Evolutionary conservation across 1,284 basidiomycete species (phyloP).

Genomic region (Heterobasidion parviporum): DNA sequence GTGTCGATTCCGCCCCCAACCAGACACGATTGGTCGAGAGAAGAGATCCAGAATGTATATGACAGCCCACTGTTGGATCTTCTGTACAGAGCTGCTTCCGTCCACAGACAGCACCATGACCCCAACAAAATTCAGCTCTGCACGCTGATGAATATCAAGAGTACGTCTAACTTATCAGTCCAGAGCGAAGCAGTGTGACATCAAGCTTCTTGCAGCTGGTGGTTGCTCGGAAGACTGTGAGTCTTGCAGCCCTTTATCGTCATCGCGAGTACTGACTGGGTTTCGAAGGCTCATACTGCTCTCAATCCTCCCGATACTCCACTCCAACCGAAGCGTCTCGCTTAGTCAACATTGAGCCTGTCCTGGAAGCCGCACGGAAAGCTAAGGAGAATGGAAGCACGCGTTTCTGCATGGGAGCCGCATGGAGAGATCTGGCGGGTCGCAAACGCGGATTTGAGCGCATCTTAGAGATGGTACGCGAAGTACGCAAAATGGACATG

Average conservation of each 20-base stretch:
- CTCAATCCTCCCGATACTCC: conserved; percentile 88
- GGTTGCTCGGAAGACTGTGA: conserved; percentile 95
- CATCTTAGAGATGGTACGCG: conserved; percentile 89
- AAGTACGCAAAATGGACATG: conserved; percentile 87
- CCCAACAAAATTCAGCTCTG: conserved; percentile 90
- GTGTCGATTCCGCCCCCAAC: conserved; percentile 21
- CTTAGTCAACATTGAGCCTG: conserved; percentile 87
- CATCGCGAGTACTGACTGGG: conserved; percentile 2
- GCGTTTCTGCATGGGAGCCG: conserved; percentile 98
- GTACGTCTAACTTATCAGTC: conserved; percentile 36
- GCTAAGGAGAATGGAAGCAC: conserved; percentile 97
- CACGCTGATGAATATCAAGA: conserved; percentile 99
- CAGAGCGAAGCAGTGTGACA: background rate
- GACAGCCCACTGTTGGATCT: conserved; percentile 80
- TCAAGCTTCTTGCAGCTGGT: conserved; percentile 51
- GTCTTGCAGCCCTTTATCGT: conserved; percentile 16
- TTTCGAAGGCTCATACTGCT: conserved; percentile 84
- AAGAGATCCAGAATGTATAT: conserved; percentile 73
- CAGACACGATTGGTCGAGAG: conserved; percentile 55
- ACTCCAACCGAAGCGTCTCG: conserved; percentile 87
- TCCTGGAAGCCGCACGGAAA: conserved; percentile 83
- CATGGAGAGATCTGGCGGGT: conserved; percentile 95
- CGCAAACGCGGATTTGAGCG: conserved; percentile 92
- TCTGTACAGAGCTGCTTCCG: conserved; percentile 74
- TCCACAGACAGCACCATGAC: conserved; percentile 86